Percentiles rank a stretch among this genome's conserved stretches.
Evolutionary conservation across 495 filamentous ascomycete species (phyloP).

Genomic region (Penicillium longicatenatum): DNA sequence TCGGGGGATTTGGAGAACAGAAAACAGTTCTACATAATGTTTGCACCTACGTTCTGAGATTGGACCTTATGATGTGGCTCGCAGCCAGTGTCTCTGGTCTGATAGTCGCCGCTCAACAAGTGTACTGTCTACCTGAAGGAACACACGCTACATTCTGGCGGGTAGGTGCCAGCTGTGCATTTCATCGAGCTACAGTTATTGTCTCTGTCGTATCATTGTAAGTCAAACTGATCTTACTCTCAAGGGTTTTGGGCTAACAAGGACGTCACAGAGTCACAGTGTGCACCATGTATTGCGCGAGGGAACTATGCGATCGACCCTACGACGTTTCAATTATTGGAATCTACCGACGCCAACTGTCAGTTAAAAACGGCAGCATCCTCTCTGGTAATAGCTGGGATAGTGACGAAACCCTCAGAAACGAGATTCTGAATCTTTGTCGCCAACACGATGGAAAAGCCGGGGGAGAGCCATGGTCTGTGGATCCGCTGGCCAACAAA

Average conservation of each 20-base stretch:
- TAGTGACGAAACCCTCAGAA: slow-evolving; percentile 45
- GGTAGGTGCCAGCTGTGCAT: slow-evolving; percentile 43
- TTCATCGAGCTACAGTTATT: slow-evolving; percentile 42
- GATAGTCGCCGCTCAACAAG: slow-evolving; percentile 44
- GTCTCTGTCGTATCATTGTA: slow-evolving; percentile 43
- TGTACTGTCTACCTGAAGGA: slow-evolving; percentile 37
- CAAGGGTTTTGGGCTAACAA: slow-evolving; percentile 5
- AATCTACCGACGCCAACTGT: slow-evolving; percentile 30
- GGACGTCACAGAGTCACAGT: slow-evolving; percentile 32
- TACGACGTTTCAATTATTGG: slow-evolving; percentile 47
- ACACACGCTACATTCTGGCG: slow-evolving; percentile 37
- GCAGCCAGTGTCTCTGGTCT: slow-evolving; percentile 44
- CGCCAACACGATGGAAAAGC: slow-evolving; percentile 39
- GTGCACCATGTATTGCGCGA: slow-evolving; percentile 44
- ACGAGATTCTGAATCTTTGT: slow-evolving; percentile 44
- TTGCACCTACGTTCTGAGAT: slow-evolving; percentile 42
- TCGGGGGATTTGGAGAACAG: slow-evolving; percentile 37
- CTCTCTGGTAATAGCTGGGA: slow-evolving; percentile 42
- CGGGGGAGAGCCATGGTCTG: slow-evolving; percentile 32
- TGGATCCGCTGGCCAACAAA: slow-evolving; percentile 33
- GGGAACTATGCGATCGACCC: slow-evolving; percentile 44
- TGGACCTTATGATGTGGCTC: slow-evolving; percentile 44
- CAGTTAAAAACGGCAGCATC: slow-evolving; percentile 36
- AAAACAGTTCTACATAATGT: slow-evolving; percentile 38
- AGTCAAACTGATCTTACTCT: slow-evolving; percentile 9